These are phyloP conservation scores for Sporothrix globosa DNA, from an alignment of 2,329 filamentous ascomycete genomes.

Conservation along the genomic window DNA sequence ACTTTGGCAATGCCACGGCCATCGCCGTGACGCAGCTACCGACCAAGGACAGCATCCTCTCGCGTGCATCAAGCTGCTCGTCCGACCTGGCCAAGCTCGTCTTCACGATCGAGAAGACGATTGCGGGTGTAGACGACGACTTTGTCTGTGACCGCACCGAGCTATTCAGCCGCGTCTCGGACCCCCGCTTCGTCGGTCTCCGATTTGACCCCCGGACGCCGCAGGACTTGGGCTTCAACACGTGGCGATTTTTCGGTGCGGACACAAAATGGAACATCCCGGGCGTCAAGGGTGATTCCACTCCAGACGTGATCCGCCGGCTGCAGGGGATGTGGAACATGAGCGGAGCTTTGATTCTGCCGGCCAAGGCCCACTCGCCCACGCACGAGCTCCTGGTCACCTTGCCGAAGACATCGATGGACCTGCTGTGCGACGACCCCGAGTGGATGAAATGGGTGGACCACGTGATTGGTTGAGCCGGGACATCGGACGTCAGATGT, in stretches of 20 bases:
- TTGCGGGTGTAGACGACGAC: conserved; percentile 48
- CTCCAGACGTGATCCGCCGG: conserved; percentile 42
- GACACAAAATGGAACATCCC: conserved; percentile 47
- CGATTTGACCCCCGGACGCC: conserved; percentile 48
- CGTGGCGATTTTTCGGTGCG: conserved; percentile 51
- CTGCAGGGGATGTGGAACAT: conserved; percentile 42
- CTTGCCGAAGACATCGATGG: conserved; percentile 42
- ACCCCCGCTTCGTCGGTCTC: conserved; percentile 49
- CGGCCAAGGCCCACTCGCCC: conserved; percentile 38
- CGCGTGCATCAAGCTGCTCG: conserved; percentile 32
- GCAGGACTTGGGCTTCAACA: conserved; percentile 50
- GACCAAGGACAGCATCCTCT: conserved; percentile 13
- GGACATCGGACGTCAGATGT: not conserved
- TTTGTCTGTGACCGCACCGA: conserved; percentile 47
- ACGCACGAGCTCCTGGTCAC: conserved; percentile 43
- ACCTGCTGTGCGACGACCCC: conserved; percentile 38
- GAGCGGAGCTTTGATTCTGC: conserved; percentile 43
- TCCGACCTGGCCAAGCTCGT: conserved; percentile 42
- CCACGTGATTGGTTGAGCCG: conserved; percentile 33
- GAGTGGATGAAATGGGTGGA: conserved; percentile 42
- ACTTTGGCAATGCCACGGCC: conserved; percentile 51
- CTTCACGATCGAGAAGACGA: conserved; percentile 40
- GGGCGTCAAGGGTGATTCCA: conserved; percentile 34
- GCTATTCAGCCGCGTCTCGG: conserved; percentile 45
- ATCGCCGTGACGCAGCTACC: conserved; percentile 44